Evolutionary conservation across 129 eudicot species (phyloP), one percentile per base, ranked within the genome.

Genomic region (Dittrichia graveolens): DNA sequence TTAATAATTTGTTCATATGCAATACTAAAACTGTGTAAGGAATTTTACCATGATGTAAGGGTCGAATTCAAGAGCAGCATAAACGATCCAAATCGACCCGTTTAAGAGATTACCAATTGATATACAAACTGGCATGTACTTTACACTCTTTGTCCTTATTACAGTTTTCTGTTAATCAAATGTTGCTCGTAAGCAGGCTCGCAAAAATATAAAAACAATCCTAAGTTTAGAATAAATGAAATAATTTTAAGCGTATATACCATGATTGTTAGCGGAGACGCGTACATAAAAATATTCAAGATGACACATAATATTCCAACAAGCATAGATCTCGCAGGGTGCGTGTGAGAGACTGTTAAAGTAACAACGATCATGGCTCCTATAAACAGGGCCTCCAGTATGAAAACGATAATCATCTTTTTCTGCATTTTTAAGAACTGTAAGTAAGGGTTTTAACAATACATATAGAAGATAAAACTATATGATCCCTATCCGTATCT

Each of bases 221-320:
- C 49, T 15, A 9, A 44, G 15, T 43, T 56, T 13, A 69, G 13
- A 13, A 16, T 24, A 34, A 41, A 11, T n/a, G 19, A 19, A 40
- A 77, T 42, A 8, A 42, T 45, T 40, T 5, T 2, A 2, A 11
- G 39, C 3, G 50, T 39, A 40, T 72, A 18, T 86, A 89, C 98
- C 97, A 90, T 86, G 82, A 90, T 84, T 2, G 96, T 90, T 47
- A 94, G 68, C 7, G 97, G 98, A 8, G 97, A 71, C 1, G 81
- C 14, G 70, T 94, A 94, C 98, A 94, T 94, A 3, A 44, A n/a
- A 18, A 94, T 75, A 24, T 90, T 94, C 71, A 87, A 74, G 75
- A 84, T 12, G 52, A 84, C 68, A 67, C 86, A 70, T 12, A 87
- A 0, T 8, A 87, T 38, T 18, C 98, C 98, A 2, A 94, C 85